Evolutionary conservation across 192 early-diverging fungal species (phyloP).

Genomic region (Podila minutissima): DNA sequence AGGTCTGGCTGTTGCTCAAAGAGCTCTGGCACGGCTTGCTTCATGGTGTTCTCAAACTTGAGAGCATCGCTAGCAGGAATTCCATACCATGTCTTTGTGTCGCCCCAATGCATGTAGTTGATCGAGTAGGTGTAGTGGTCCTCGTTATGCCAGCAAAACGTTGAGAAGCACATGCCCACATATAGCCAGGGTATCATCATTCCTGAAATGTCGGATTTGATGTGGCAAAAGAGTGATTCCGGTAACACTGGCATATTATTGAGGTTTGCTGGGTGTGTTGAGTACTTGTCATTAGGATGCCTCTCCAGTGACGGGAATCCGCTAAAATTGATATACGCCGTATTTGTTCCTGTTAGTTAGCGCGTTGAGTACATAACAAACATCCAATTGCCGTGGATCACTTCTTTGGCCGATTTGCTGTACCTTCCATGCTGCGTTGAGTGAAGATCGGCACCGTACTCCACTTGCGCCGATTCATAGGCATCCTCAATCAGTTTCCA

Average conservation of each 20-base stretch:
- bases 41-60: conserved; percentile 88
- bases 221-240: conserved; percentile 86
- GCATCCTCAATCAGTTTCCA: conserved; percentile 91
- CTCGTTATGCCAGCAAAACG: conserved; percentile 98
- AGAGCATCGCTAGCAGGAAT: conserved; percentile 84
- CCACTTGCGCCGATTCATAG: conserved; percentile 89
- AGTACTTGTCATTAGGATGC: conserved; percentile 73
- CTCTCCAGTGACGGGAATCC: conserved; percentile 84
- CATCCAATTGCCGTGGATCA: not conserved
- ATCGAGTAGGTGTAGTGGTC: conserved; percentile 98
- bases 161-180: conserved; percentile 94
- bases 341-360: no score
- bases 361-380: no score
- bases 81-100: conserved; percentile 98
- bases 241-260: conserved; percentile 87
- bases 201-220: conserved; percentile 92
- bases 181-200: conserved; percentile 99
- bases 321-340: conserved; percentile 45
- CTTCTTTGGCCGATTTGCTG: not conserved
- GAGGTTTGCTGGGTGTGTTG: conserved; percentile 86
- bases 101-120: conserved; percentile 97
- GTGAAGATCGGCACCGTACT: conserved; percentile 97
- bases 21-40: conserved; percentile 81
- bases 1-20: conserved; percentile 92
- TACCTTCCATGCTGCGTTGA: conserved; percentile 90